Conservation (phyloP, 306 rosid genomes). For the Arachis stenosperma region DNA sequence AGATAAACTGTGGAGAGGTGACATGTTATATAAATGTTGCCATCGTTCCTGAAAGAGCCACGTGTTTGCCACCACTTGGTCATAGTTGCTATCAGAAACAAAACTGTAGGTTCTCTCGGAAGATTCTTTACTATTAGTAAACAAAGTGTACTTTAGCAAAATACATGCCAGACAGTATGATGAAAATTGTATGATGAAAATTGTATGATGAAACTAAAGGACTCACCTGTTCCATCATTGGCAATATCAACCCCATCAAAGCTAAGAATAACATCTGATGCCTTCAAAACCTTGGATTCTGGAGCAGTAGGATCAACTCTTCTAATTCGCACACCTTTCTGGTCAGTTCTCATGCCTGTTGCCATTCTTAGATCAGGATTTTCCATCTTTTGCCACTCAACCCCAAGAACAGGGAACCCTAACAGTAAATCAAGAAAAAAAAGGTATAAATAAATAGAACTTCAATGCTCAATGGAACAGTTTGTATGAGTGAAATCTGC, state of each 20-base stretch:
- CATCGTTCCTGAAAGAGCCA: conserved; percentile 25
- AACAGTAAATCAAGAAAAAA: conserved; percentile 28
- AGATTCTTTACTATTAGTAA: conserved; percentile 21
- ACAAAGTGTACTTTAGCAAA: conserved; percentile 25
- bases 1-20: neutral
- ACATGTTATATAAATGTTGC: neutral
- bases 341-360: conserved; percentile 82
- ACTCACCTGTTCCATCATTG: conserved; percentile 93
- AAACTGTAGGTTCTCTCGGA: conserved; percentile 14
- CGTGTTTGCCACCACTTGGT: neutral
- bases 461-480: conserved; percentile 21
- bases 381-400: conserved; percentile 99
- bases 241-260: conserved; percentile 93
- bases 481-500: conserved; percentile 30
- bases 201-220: conserved; percentile 12
- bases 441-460: conserved; percentile 20
- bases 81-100: conserved; percentile 29
- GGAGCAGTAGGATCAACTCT: conserved; percentile 93
- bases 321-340: conserved; percentile 96
- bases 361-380: conserved; percentile 88
- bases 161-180: conserved; percentile 23
- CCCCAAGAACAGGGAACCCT: conserved; percentile 96
- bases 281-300: conserved; percentile 79
- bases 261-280: conserved; percentile 92
- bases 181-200: neutral